Conservation (phyloP, 441 rosid genomes). For the Gossypium trilobum region DNA sequence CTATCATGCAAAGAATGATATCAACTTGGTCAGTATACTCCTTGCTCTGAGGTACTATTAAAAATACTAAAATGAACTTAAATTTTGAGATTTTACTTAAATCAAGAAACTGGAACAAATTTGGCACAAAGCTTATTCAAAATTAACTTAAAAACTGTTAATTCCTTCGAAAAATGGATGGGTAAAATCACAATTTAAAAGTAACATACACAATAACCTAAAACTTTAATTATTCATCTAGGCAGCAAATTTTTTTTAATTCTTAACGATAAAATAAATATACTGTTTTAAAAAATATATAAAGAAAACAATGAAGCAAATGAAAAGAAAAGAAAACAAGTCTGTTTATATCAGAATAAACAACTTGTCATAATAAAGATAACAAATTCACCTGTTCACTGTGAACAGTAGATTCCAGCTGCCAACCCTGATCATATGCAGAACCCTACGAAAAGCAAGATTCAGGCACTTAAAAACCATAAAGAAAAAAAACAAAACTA, state of each 20-base stretch:
- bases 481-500: slow-evolving; percentile 9
- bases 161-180: neutral
- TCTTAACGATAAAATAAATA: neutral
- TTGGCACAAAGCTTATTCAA: neutral
- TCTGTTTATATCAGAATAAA: neutral
- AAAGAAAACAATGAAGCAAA: neutral
- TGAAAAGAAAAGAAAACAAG: neutral
- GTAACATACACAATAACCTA: neutral
- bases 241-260: neutral
- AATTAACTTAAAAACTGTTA: neutral
- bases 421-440: slow-evolving; percentile 79
- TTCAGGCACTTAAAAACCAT: slow-evolving; percentile 17
- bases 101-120: neutral
- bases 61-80: neutral
- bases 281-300: neutral
- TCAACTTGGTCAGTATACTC: neutral
- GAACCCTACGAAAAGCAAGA: slow-evolving; percentile 53
- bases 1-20: neutral
- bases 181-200: neutral
- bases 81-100: neutral
- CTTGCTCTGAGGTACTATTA: neutral
- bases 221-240: neutral
- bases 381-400: slow-evolving; percentile 62
- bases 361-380: slow-evolving; percentile 2
- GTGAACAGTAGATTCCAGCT: slow-evolving; percentile 48